These are phyloP conservation scores for Rubroshorea leprosula DNA, from an alignment of 345 rosid genomes.

Conservation along the genomic window DNA sequence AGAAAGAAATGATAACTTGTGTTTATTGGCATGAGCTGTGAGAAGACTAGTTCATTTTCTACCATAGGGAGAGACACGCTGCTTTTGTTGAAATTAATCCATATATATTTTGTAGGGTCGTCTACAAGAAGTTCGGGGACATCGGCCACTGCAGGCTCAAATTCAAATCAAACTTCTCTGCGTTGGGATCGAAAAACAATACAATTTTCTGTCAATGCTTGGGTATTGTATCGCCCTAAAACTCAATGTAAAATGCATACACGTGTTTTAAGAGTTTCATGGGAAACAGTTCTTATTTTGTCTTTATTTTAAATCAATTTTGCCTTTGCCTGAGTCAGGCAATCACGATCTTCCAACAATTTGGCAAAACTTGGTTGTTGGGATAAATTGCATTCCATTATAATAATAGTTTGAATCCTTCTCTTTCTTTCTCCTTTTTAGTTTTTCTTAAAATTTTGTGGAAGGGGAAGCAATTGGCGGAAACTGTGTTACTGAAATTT, in stretches of 20 bases:
- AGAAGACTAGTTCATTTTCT: background rate
- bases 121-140: slow-evolving; percentile 56
- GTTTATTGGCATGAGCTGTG: background rate
- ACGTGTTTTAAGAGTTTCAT: background rate
- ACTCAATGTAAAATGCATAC: background rate
- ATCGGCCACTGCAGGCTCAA: slow-evolving; percentile 49
- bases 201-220: slow-evolving; percentile 96
- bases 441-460: too few relatives aligned
- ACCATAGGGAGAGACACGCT: background rate
- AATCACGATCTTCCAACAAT: background rate
- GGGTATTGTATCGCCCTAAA: slow-evolving; percentile 43
- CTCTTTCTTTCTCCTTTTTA: too few relatives aligned
- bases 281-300: background rate
- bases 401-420: too few relatives aligned
- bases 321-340: background rate
- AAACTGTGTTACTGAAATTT: too few relatives aligned
- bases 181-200: slow-evolving; percentile 90
- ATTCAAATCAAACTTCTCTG: slow-evolving; percentile 48
- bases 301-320: background rate
- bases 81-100: slow-evolving; percentile 10
- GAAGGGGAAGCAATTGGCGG: too few relatives aligned
- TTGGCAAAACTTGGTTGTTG: too few relatives aligned
- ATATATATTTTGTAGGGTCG: slow-evolving; percentile 45
- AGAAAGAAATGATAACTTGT: background rate
- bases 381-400: too few relatives aligned